Percentiles rank a stretch among this genome's conserved stretches.
Conservation (phyloP, 1,284 basidiomycete species). For the Cutaneotrichosporon daszewskae region DNA sequence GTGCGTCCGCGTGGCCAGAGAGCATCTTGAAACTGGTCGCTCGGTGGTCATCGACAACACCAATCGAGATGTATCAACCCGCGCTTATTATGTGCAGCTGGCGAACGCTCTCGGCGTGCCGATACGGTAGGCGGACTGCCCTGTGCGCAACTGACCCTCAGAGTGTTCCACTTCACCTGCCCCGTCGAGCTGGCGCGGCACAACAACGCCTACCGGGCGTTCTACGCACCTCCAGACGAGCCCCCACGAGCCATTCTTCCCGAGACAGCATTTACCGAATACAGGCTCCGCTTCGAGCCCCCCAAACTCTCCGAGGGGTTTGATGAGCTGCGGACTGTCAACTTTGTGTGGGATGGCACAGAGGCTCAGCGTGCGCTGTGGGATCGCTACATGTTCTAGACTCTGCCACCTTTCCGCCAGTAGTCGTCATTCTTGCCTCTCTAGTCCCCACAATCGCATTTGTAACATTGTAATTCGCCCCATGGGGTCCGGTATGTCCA, state of each 20-base stretch:
- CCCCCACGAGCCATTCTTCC: slow-evolving; percentile 58
- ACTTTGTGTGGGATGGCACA: slow-evolving; percentile 71
- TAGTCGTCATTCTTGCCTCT: too few species aligned
- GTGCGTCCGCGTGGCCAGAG: slow-evolving; percentile 63
- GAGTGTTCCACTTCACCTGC: slow-evolving; percentile 68
- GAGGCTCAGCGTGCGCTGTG: slow-evolving; percentile 64
- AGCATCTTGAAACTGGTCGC: slow-evolving; percentile 55
- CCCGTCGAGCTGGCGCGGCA: slow-evolving; percentile 75
- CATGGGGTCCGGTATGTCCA: too few species aligned
- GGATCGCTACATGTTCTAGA: slow-evolving; percentile 68
- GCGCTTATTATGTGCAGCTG: slow-evolving; percentile 63
- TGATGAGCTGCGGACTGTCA: slow-evolving; percentile 64
- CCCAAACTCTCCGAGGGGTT: slow-evolving; percentile 67
- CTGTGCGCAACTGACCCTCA: slow-evolving; percentile 36
- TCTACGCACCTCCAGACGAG: slow-evolving; percentile 37
- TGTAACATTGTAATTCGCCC: too few species aligned
- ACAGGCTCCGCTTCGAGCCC: slow-evolving; percentile 60
- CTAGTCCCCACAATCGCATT: too few species aligned
- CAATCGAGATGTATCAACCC: slow-evolving; percentile 64
- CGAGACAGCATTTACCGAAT: slow-evolving; percentile 59
- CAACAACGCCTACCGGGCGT: slow-evolving; percentile 79
- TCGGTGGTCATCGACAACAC: slow-evolving; percentile 84
- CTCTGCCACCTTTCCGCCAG: too few species aligned
- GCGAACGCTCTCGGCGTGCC: slow-evolving; percentile 57
- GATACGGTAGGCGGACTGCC: slow-evolving; percentile 52